These are phyloP conservation scores for Phytophthora colocasiae DNA, from an alignment of 352 stramenopile species.

Conservation along the genomic window DNA sequence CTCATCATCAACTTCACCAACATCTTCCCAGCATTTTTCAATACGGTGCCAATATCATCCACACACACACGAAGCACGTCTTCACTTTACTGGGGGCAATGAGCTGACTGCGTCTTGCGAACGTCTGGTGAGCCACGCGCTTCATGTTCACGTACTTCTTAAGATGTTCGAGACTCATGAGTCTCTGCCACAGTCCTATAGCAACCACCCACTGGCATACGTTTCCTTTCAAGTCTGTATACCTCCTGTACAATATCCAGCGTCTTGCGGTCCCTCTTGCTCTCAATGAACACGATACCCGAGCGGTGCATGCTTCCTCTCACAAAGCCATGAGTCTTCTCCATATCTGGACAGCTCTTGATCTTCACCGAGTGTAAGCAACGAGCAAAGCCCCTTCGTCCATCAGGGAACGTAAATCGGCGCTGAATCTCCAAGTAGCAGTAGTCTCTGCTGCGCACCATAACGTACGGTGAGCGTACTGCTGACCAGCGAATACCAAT, in stretches of 20 bases:
- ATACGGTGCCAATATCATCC: slow-evolving; percentile 85
- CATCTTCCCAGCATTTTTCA: slow-evolving; percentile 24
- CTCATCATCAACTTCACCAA: slow-evolving; percentile 30
- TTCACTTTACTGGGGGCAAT: slow-evolving; percentile 74
- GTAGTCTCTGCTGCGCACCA: slow-evolving; percentile 80
- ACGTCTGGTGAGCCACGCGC: slow-evolving; percentile 76
- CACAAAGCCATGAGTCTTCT: slow-evolving; percentile 81
- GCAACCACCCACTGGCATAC: slow-evolving; percentile 74
- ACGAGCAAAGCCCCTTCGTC: slow-evolving; percentile 65
- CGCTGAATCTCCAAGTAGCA: slow-evolving; percentile 84
- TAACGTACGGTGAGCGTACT: slow-evolving; percentile 71
- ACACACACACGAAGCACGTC: slow-evolving; percentile 80
- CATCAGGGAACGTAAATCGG: slow-evolving; percentile 66
- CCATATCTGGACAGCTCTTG: slow-evolving; percentile 83
- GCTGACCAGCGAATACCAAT: slow-evolving; percentile 83
- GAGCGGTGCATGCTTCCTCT: slow-evolving; percentile 86
- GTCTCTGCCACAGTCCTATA: slow-evolving; percentile 58
- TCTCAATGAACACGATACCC: slow-evolving; percentile 82
- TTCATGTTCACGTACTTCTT: slow-evolving; percentile 89
- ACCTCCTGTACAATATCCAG: slow-evolving; percentile 83
- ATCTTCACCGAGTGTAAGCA: slow-evolving; percentile 90
- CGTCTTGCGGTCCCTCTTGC: slow-evolving; percentile 71
- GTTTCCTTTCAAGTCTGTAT: slow-evolving; percentile 83
- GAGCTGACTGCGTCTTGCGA: slow-evolving; percentile 68
- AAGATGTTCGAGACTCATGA: slow-evolving; percentile 81